Percentiles rank a stretch among this genome's conserved stretches.
Evolutionary conservation across 2,329 filamentous ascomycete species (phyloP).

Genomic region (Didymosphaeria variabile): DNA sequence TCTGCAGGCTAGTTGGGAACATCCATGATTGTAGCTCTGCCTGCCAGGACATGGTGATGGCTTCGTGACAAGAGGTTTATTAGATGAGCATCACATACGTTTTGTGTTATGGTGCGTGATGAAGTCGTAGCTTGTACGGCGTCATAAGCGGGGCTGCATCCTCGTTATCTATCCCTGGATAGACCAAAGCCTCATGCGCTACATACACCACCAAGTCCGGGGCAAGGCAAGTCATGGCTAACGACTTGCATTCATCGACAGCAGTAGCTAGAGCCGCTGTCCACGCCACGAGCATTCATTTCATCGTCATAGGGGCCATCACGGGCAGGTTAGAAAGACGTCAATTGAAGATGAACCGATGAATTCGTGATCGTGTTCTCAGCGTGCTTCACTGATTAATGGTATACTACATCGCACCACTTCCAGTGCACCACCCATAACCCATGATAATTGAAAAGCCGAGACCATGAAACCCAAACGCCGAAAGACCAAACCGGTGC

Average conservation of each 20-base stretch:
- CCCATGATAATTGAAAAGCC: conserved; percentile 44
- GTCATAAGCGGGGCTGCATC: conserved; percentile 24
- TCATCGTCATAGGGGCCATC: not conserved
- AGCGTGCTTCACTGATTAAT: conserved; percentile 47
- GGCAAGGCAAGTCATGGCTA: not conserved
- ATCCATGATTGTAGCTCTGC: conserved; percentile 56
- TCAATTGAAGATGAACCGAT: conserved; percentile 33
- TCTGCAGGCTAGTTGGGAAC: conserved; percentile 39
- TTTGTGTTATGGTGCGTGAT: not conserved
- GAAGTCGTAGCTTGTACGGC: not conserved
- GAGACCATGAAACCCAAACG: conserved; percentile 49
- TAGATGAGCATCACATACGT: not conserved
- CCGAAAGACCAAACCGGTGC: conserved; percentile 41
- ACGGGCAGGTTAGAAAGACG: not conserved
- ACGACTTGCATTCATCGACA: not conserved
- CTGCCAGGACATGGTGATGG: conserved; percentile 46
- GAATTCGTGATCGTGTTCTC: conserved; percentile 44
- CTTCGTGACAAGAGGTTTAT: not conserved
- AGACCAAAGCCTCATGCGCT: not conserved
- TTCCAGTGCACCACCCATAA: conserved; percentile 48
- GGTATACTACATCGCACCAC: conserved; percentile 52
- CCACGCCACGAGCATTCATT: not conserved
- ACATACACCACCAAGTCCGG: not conserved
- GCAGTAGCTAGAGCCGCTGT: not conserved
- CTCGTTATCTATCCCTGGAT: not conserved